Conservation (phyloP, 2,329 filamentous ascomycete genomes). For the Colletotrichum sublineola region DNA sequence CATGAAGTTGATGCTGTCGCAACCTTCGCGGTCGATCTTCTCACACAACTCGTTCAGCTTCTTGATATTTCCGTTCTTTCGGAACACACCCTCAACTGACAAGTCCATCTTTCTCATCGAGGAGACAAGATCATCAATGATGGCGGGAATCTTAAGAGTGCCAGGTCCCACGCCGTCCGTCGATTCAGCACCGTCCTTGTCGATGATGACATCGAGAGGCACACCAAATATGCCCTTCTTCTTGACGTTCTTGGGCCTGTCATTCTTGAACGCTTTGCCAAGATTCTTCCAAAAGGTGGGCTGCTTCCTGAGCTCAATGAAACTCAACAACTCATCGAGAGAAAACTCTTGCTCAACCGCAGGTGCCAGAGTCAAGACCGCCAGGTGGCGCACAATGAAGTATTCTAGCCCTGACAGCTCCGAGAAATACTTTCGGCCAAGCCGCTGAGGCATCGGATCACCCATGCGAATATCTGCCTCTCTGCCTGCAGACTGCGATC, state of each 20-base stretch:
- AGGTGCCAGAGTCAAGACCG: slow-evolving; percentile 94
- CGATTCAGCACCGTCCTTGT: slow-evolving; percentile 96
- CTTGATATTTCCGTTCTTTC: slow-evolving; percentile 99
- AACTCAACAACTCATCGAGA: slow-evolving; percentile 90
- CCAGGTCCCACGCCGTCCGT: slow-evolving; percentile 96
- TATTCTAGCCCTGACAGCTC: slow-evolving; percentile 96
- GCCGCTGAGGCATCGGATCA: slow-evolving; percentile 67
- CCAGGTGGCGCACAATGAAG: slow-evolving; percentile 95
- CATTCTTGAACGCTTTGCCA: slow-evolving; percentile 94
- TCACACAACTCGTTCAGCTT: slow-evolving; percentile 89
- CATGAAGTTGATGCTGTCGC: slow-evolving; percentile 86
- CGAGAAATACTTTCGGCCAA: slow-evolving; percentile 89
- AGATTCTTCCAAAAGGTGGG: slow-evolving; percentile 99
- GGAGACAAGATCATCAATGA: slow-evolving; percentile 93
- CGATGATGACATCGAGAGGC: slow-evolving; percentile 87
- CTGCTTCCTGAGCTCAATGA: slow-evolving; percentile 91
- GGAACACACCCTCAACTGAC: slow-evolving; percentile 97
- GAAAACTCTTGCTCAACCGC: slow-evolving; percentile 90
- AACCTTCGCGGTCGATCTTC: slow-evolving; percentile 86
- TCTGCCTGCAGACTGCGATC: slow-evolving; percentile 68
- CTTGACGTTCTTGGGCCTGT: slow-evolving; percentile 81
- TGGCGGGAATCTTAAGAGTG: slow-evolving; percentile 88
- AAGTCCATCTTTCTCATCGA: slow-evolving; percentile 99
- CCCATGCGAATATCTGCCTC: slow-evolving; percentile 64
- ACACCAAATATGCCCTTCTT: slow-evolving; percentile 97